Conservation (phyloP, 352 stramenopile species). For the Pythium aquatile region DNA sequence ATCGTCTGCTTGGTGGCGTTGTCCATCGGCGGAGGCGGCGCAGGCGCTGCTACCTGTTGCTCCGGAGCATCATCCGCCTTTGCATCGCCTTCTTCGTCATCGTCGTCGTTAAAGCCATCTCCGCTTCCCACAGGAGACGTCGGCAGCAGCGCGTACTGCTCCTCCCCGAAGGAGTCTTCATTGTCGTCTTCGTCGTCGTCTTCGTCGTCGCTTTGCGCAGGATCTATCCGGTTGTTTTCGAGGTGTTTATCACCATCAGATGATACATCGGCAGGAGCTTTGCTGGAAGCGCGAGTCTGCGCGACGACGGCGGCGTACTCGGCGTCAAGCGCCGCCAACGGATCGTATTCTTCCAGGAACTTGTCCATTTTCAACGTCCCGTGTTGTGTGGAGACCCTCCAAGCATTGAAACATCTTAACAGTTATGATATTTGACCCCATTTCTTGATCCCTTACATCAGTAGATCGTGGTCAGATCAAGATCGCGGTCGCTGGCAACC, state of each 20-base stretch:
- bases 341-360: conserved; percentile 39
- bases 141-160: conserved; percentile 25
- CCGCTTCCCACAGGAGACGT: conserved; percentile 19
- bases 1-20: conserved; percentile 37
- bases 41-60: background rate
- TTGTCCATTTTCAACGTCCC: conserved; percentile 27
- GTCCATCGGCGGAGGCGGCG: conserved; percentile 20
- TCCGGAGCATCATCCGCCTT: conserved; percentile 4
- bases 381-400: too few relatives aligned
- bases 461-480: too few relatives aligned
- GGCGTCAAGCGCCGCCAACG: conserved; percentile 50
- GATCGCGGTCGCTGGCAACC: too few relatives aligned
- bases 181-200: conserved; percentile 17
- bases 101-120: conserved; percentile 17
- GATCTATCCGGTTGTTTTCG: conserved; percentile 25
- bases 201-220: conserved; percentile 21
- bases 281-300: conserved; percentile 19
- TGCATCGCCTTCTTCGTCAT: conserved; percentile 20
- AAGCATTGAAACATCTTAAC: background rate
- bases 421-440: background rate
- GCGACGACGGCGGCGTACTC: conserved; percentile 64
- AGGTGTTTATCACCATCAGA: background rate
- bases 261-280: background rate
- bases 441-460: background rate
- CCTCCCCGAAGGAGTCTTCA: conserved; percentile 8